These are phyloP conservation scores for Acer negundo DNA, from an alignment of 345 rosid genomes.

Conservation along the genomic window DNA sequence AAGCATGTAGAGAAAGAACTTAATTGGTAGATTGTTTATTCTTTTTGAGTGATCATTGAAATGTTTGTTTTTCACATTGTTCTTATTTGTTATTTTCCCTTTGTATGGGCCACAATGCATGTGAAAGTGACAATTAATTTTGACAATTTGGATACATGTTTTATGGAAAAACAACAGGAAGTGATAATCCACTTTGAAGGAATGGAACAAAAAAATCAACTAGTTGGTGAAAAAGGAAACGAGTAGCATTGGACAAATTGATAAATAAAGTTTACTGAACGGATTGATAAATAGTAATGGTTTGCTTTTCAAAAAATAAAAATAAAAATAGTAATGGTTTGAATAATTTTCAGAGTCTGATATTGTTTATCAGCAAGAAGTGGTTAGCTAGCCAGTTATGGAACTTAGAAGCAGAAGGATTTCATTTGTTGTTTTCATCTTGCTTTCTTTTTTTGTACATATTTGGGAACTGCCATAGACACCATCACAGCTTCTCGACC, in stretches of 20 bases:
- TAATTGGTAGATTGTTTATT: too few species aligned
- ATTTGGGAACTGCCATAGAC: not conserved
- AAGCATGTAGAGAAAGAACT: too few species aligned
- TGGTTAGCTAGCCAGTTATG: not conserved
- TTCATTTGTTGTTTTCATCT: not conserved
- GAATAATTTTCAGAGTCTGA: not conserved
- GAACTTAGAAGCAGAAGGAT: not conserved
- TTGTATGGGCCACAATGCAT: too few species aligned
- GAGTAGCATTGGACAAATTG: not conserved
- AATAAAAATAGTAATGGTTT: too few species aligned
- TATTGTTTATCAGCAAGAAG: not conserved
- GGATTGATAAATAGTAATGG: not conserved
- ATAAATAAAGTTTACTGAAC: not conserved
- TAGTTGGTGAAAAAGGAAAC: not conserved
- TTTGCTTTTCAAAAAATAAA: not conserved
- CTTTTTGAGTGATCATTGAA: too few species aligned
- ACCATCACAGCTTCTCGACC: not conserved
- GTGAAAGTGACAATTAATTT: too few species aligned
- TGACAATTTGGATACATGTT: too few species aligned
- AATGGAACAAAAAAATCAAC: too few species aligned
- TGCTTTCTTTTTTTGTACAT: not conserved
- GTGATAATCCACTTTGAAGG: not conserved
- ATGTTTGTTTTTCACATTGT: too few species aligned
- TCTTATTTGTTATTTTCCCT: too few species aligned
- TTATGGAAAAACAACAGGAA: too few species aligned